These are phyloP conservation scores for Saururus chinensis DNA, from an alignment of 164 flowering plant genomes.

Conservation along the genomic window DNA sequence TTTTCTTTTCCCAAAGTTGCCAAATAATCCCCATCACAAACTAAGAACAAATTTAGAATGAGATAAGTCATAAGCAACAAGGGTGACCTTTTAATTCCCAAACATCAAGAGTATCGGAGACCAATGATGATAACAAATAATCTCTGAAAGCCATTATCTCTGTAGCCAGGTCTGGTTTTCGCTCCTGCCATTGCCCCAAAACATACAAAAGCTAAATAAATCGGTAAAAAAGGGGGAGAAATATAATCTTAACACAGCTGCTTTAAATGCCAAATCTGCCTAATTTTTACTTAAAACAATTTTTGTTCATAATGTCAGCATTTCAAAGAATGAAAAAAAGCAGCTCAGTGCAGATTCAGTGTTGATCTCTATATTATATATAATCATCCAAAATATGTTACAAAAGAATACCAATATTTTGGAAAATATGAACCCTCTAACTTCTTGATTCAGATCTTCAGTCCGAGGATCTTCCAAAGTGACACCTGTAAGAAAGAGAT, in stretches of 20 bases:
- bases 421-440: slow-evolving; percentile 91
- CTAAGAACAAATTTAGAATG: no score
- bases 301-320: no score
- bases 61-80: no score
- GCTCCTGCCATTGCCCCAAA: slow-evolving; percentile 41
- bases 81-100: slow-evolving; percentile 88
- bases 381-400: neutral
- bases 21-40: no score
- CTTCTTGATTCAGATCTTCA: slow-evolving; percentile 94
- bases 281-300: no score
- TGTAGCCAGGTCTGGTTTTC: slow-evolving; percentile 69
- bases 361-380: neutral
- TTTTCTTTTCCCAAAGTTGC: no score
- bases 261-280: no score
- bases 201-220: neutral
- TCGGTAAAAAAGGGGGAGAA: neutral
- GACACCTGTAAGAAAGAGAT: slow-evolving; percentile 49
- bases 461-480: slow-evolving; percentile 92
- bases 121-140: slow-evolving; percentile 69
- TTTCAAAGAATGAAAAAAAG: neutral
- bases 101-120: slow-evolving; percentile 89
- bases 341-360: neutral
- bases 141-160: slow-evolving; percentile 91
- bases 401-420: slow-evolving; percentile 59
- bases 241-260: no score